Conservation (phyloP, 371 early-diverging fungal species). For the Rhizopus sp. region DNA sequence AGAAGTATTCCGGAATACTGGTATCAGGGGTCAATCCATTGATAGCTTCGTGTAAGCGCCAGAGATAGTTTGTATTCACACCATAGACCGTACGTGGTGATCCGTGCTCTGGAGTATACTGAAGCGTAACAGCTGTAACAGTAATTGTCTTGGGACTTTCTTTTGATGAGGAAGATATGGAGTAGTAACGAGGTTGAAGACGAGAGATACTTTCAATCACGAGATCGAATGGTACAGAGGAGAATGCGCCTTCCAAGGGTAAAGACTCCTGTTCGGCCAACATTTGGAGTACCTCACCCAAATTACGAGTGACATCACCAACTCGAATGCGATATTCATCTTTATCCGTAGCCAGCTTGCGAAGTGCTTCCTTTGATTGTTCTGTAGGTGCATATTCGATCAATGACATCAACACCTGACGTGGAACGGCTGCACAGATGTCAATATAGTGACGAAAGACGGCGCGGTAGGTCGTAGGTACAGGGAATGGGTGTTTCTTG, state of each 20-base stretch:
- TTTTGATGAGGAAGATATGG: constrained; percentile 88
- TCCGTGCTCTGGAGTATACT: constrained; percentile 66
- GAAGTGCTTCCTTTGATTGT: constrained; percentile 54
- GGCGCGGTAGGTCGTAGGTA: constrained; percentile 83
- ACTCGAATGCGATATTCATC: constrained; percentile 70
- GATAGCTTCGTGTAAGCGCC: constrained; percentile 51
- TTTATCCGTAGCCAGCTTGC: constrained; percentile 68
- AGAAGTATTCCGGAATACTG: constrained; percentile 36
- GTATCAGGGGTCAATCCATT: constrained; percentile 23
- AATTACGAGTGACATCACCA: constrained; percentile 62
- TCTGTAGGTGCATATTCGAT: constrained; percentile 65
- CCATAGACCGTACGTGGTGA: constrained; percentile 68
- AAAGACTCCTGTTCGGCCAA: constrained; percentile 27
- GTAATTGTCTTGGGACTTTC: constrained; percentile 72
- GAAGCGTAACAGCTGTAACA: constrained; percentile 87
- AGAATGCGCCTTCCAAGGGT: constrained; percentile 28
- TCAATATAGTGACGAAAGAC: constrained; percentile 92
- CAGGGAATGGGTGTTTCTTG: constrained; percentile 84
- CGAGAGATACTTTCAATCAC: constrained; percentile 82
- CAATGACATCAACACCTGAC: constrained; percentile 60
- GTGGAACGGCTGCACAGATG: constrained; percentile 71
- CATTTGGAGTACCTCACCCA: constrained; percentile 67
- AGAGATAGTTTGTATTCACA: constrained; percentile 76
- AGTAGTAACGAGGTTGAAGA: constrained; percentile 91
- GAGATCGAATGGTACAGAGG: constrained; percentile 68